Conservation (phyloP, 2,329 filamentous ascomycete species). For the Dryadomyces sulphureus region DNA sequence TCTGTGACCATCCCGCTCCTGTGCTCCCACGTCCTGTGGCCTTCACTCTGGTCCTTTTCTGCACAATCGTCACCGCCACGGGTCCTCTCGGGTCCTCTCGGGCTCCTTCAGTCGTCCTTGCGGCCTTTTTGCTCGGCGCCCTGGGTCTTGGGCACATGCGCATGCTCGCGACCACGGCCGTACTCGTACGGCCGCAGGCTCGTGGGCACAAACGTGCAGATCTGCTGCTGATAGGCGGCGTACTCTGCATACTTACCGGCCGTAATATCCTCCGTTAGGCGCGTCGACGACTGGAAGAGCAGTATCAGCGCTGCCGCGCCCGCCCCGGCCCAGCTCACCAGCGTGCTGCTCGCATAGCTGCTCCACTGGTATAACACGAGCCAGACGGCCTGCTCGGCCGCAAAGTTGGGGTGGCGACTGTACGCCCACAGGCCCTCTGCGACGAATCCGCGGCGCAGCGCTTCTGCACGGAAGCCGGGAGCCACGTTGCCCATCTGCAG, state of each 20-base stretch:
- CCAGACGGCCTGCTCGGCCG: slow-evolving; percentile 86
- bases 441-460: slow-evolving; percentile 82
- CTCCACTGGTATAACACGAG: slow-evolving; percentile 77
- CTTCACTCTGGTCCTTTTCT: no score
- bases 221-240: slow-evolving; percentile 62
- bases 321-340: slow-evolving; percentile 64
- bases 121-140: slow-evolving; percentile 27
- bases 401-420: slow-evolving; percentile 89
- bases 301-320: slow-evolving; percentile 57
- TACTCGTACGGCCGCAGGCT: slow-evolving; percentile 24
- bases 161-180: slow-evolving; percentile 3
- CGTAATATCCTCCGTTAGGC: slow-evolving; percentile 72
- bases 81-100: no score
- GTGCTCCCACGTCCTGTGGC: no score
- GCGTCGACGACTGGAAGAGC: slow-evolving; percentile 81
- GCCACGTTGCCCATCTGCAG: slow-evolving; percentile 58
- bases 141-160: slow-evolving; percentile 35
- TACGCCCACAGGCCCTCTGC: slow-evolving; percentile 74
- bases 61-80: no score
- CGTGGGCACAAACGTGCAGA: slow-evolving; percentile 70
- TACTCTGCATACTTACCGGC: slow-evolving; percentile 81
- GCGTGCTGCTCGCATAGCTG: slow-evolving; percentile 54
- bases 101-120: no score
- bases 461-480: slow-evolving; percentile 46
- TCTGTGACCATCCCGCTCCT: no score